These are phyloP conservation scores for Candida stauntonica DNA, from an alignment of 805 yeast species.

Conservation along the genomic window DNA sequence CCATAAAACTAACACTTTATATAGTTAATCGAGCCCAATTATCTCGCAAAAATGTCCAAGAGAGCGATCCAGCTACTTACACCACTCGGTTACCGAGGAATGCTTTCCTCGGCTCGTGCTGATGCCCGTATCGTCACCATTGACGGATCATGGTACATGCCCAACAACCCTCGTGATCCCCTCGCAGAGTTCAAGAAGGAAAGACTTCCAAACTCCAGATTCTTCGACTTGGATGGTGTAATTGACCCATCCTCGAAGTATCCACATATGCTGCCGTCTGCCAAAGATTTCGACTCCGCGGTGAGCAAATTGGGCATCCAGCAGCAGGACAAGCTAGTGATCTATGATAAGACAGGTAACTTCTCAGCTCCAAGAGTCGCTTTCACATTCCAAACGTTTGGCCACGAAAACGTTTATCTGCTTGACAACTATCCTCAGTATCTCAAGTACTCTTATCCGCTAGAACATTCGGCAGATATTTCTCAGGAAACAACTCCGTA, in stretches of 20 bases:
- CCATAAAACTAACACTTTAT: too few relatives aligned
- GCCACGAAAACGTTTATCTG: conserved; percentile 64
- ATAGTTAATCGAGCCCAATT: too few relatives aligned
- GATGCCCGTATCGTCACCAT: conserved; percentile 47
- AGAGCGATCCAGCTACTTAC: conserved; percentile 24
- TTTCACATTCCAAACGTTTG: conserved; percentile 82
- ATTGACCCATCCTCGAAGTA: conserved; percentile 55
- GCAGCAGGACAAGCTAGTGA: conserved; percentile 57
- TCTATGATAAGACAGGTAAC: conserved; percentile 82
- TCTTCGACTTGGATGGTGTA: conserved; percentile 72
- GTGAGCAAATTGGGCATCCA: conserved; percentile 53
- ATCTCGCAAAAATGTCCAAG: conserved; percentile 22
- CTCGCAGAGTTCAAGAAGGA: conserved; percentile 50
- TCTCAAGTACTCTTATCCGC: conserved; percentile 39
- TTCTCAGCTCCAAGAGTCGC: conserved; percentile 89
- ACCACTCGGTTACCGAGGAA: conserved; percentile 24
- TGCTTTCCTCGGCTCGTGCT: conserved; percentile 16
- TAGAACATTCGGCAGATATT: conserved; percentile 32
- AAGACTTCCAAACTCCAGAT: conserved; percentile 64
- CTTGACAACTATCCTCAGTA: conserved; percentile 66
- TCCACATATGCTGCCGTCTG: conserved; percentile 89
- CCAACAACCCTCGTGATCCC: conserved; percentile 61
- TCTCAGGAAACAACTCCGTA: too few relatives aligned
- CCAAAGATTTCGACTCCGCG: conserved; percentile 47
- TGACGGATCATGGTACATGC: conserved; percentile 93